phyloP scores from a whole-genome alignment of 1,284 basidiomycete genomes.

The Apiotrichum montevideense region DNA sequence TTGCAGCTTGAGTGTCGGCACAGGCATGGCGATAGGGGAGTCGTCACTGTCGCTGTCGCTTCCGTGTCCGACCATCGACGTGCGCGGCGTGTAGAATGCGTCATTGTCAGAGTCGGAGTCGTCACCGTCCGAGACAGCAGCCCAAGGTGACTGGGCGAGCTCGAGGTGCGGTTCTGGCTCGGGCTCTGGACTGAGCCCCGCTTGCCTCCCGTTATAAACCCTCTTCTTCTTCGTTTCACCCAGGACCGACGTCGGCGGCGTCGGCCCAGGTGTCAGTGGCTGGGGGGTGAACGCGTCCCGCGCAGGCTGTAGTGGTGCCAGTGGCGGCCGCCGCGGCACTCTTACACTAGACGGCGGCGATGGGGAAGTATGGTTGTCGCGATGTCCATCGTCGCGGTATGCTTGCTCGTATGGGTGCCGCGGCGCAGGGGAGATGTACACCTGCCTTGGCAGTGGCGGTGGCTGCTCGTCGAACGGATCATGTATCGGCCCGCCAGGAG shows the following conservation, averaged over 20 bases:
- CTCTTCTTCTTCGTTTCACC: background rate
- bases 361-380: no score
- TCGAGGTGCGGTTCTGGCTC: conserved; percentile 9
- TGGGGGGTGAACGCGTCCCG: conserved; percentile 17
- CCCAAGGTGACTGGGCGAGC: conserved; percentile 1
- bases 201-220: background rate
- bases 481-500: background rate
- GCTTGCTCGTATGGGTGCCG: background rate
- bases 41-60: no score
- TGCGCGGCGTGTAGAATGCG: conserved; percentile 9
- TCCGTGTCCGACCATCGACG: conserved; percentile 1
- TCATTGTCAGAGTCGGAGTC: conserved; percentile 7
- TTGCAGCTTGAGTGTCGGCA: conserved; percentile 10
- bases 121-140: background rate
- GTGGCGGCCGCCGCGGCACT: background rate
- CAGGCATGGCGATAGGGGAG: background rate
- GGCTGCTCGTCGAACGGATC: background rate
- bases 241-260: background rate
- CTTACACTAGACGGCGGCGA: background rate
- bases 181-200: conserved; percentile 31
- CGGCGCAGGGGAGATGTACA: background rate
- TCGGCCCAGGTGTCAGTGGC: conserved; percentile 34
- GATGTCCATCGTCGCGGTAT: background rate
- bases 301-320: background rate
- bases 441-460: background rate